Conservation (phyloP, 2,329 filamentous ascomycete species). For the Diaporthe sp. region DNA sequence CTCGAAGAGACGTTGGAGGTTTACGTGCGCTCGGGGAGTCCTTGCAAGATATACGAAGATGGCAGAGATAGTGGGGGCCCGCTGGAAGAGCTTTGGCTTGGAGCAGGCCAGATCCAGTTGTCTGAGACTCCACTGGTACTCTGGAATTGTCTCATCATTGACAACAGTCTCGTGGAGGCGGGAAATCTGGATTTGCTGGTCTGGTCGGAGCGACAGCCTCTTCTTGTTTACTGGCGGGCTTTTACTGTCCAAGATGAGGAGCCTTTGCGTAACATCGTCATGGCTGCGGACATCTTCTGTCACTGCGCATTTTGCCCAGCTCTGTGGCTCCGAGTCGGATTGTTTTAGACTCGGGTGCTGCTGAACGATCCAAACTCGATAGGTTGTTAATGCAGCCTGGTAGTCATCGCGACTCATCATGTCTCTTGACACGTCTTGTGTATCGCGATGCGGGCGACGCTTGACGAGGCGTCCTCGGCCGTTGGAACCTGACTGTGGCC, state of each 20-base stretch:
- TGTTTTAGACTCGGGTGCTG: neutral
- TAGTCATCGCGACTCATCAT: neutral
- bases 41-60: neutral
- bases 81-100: neutral
- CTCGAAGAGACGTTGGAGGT: neutral
- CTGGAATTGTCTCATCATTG: neutral
- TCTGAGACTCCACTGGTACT: neutral
- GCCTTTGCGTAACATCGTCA: neutral
- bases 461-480: neutral
- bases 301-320: neutral
- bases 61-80: neutral
- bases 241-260: neutral
- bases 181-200: neutral
- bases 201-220: neutral
- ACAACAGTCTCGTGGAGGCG: neutral
- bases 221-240: neutral
- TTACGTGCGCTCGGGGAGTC: neutral
- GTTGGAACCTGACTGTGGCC: neutral
- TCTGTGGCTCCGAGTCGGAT: neutral
- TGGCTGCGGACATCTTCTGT: neutral
- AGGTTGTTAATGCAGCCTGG: neutral
- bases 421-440: neutral
- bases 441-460: neutral
- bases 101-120: neutral
- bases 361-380: neutral